Conservation (phyloP, 495 filamentous ascomycete species). For the Penicillium longicatenatum region DNA sequence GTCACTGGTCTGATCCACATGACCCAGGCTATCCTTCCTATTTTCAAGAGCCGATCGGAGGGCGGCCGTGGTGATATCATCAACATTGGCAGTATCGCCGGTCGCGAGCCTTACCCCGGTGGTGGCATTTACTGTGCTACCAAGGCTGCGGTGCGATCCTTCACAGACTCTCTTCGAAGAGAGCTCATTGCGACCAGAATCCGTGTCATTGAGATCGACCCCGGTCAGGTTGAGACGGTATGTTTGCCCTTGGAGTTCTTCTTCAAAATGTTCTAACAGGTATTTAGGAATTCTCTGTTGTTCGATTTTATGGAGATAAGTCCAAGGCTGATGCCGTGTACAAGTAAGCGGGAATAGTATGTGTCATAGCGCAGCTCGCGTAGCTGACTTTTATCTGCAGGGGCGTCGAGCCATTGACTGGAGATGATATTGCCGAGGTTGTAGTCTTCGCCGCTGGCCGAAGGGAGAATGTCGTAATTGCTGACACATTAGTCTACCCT, state of each 20-base stretch:
- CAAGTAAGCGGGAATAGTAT: constrained; percentile 57
- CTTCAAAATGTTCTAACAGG: constrained; percentile 6
- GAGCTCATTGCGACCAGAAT: constrained; percentile 88
- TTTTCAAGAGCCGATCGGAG: constrained; percentile 77
- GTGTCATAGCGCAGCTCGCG: neutral
- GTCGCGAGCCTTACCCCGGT: constrained; percentile 84
- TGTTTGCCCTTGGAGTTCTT: neutral
- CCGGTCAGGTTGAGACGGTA: constrained; percentile 95
- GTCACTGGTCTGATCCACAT: constrained; percentile 94
- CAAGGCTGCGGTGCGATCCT: constrained; percentile 88
- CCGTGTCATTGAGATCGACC: constrained; percentile 88
- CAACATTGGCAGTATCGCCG: constrained; percentile 95
- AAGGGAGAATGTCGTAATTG: constrained; percentile 92
- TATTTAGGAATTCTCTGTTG: constrained; percentile 82
- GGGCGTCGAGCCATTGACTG: constrained; percentile 86
- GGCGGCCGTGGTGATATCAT: constrained; percentile 92
- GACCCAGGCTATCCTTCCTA: constrained; percentile 87
- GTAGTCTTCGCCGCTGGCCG: constrained; percentile 88
- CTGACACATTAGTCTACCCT: constrained; percentile 88
- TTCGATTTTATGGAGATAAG: constrained; percentile 92
- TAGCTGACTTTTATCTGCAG: constrained; percentile 40
- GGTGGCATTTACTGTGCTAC: constrained; percentile 96
- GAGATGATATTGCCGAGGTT: constrained; percentile 93
- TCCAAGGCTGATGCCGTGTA: constrained; percentile 95
- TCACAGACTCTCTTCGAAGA: constrained; percentile 85